phyloP scores from a whole-genome alignment of 345 rosid genomes.

The Populus pruinosa region DNA sequence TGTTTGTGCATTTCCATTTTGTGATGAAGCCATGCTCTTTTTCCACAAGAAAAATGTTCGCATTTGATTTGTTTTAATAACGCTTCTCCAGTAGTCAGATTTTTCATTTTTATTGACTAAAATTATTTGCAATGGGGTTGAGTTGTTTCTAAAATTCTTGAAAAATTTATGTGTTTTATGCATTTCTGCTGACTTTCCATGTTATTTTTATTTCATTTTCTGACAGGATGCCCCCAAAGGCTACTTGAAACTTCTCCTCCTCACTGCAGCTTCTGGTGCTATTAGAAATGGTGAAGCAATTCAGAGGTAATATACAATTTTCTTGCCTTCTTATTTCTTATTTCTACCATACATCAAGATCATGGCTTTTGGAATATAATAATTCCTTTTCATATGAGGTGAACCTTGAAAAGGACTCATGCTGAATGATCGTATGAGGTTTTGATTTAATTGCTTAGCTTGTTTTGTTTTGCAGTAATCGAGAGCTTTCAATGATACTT shows the following conservation, averaged over 20 bases:
- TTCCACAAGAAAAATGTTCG: background rate
- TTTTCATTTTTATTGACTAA: background rate
- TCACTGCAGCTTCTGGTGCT: constrained; percentile 94
- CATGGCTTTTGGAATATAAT: background rate
- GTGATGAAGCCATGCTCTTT: background rate
- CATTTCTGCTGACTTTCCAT: background rate
- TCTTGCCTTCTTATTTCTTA: background rate
- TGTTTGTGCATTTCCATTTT: background rate
- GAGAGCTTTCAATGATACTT: constrained; percentile 97
- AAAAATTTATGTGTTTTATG: background rate
- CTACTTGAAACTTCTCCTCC: constrained; percentile 91
- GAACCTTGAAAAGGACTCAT: background rate
- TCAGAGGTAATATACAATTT: constrained; percentile 59
- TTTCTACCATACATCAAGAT: background rate
- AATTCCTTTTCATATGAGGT: background rate
- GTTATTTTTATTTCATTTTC: constrained; percentile 22
- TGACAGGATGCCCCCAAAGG: constrained; percentile 86
- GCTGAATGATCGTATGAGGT: background rate
- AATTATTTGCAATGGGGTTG: background rate
- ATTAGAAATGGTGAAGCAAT: constrained; percentile 79
- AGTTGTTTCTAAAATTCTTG: background rate
- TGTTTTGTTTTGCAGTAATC: constrained; percentile 64
- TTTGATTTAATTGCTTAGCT: constrained; percentile 18
- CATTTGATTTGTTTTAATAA: background rate
- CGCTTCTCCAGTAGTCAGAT: background rate